Percentiles rank a stretch among this genome's conserved stretches.
These are phyloP conservation scores for Fusarium tupiense DNA, from an alignment of 2,329 filamentous ascomycete species.

Conservation along the genomic window DNA sequence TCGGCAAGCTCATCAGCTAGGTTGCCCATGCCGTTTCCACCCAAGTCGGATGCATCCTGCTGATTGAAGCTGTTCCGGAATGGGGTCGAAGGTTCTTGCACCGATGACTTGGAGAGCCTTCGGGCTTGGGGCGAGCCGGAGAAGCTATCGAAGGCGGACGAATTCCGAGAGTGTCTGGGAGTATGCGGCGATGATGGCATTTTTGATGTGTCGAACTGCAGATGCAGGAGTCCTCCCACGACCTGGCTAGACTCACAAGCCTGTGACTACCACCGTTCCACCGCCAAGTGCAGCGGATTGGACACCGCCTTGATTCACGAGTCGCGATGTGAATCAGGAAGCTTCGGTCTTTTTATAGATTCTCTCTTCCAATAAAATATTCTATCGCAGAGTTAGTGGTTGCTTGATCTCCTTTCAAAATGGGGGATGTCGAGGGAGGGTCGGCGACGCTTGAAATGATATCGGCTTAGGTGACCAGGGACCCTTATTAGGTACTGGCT, in stretches of 20 bases:
- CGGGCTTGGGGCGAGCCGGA: constrained; percentile 57
- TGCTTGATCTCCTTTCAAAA: constrained; percentile 29
- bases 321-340: neutral
- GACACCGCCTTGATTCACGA: constrained; percentile 2
- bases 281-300: constrained; percentile 17
- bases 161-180: constrained; percentile 67
- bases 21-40: constrained; percentile 74
- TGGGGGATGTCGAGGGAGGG: constrained; percentile 35
- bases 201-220: constrained; percentile 25
- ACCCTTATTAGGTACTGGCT: constrained; percentile 37
- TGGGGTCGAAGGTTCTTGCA: constrained; percentile 61
- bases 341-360: neutral
- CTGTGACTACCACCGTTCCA: constrained; percentile 28
- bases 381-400: constrained; percentile 18
- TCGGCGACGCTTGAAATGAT: constrained; percentile 37
- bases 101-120: constrained; percentile 61
- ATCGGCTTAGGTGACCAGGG: constrained; percentile 37
- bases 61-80: constrained; percentile 60
- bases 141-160: constrained; percentile 63
- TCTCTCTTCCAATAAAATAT: neutral
- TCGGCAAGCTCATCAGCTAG: constrained; percentile 84
- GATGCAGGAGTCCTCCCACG: constrained; percentile 14
- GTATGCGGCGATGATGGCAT: constrained; percentile 61
- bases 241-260: constrained; percentile 14
- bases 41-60: constrained; percentile 58